A percentile compares a stretch with the other conserved stretches of the same genome.
phyloP scores from a whole-genome alignment of 148 eudicot species.

The Spergularia bocconei region DNA sequence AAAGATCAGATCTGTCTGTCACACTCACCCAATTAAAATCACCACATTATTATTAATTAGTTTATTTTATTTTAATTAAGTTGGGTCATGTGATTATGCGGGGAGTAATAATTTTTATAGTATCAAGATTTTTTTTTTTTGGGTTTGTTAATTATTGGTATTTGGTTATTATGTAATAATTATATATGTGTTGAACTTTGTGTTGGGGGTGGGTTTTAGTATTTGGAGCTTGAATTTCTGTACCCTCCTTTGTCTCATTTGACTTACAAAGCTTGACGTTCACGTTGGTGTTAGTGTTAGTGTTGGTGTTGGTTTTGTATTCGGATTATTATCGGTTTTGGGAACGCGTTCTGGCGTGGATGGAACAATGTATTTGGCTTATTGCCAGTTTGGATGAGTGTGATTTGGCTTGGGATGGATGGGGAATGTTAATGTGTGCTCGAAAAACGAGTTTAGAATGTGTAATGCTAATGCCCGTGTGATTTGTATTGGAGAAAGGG shows the following conservation, averaged over 20 bases:
- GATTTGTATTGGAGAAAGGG: not conserved
- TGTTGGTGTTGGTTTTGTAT: slow-evolving; percentile 12
- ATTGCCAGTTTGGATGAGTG: not conserved
- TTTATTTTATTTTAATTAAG: not conserved
- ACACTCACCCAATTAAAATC: not conserved
- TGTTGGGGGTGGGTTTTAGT: not conserved
- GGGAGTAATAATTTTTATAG: slow-evolving; percentile 14
- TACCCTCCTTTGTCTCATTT: slow-evolving; percentile 15
- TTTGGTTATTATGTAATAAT: not conserved
- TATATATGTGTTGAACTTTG: not conserved
- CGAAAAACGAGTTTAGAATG: slow-evolving; percentile 5
- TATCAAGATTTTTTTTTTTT: slow-evolving; percentile 15
- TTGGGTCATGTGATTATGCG: not conserved
- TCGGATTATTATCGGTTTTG: not conserved
- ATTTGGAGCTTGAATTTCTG: slow-evolving; percentile 16
- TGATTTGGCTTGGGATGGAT: not conserved
- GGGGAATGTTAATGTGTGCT: not conserved
- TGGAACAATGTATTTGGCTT: slow-evolving; percentile 9
- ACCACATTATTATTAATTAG: not conserved
- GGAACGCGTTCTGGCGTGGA: not conserved
- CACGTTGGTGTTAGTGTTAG: not conserved
- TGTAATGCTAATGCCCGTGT: not conserved
- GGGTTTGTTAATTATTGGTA: slow-evolving; percentile 1
- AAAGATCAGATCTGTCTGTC: slow-evolving; percentile 44
- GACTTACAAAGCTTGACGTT: not conserved